Evolutionary conservation across 495 filamentous ascomycete genomes (phyloP), one percentile per base, ranked within the genome.

Genomic region (Bacidia rubella): DNA sequence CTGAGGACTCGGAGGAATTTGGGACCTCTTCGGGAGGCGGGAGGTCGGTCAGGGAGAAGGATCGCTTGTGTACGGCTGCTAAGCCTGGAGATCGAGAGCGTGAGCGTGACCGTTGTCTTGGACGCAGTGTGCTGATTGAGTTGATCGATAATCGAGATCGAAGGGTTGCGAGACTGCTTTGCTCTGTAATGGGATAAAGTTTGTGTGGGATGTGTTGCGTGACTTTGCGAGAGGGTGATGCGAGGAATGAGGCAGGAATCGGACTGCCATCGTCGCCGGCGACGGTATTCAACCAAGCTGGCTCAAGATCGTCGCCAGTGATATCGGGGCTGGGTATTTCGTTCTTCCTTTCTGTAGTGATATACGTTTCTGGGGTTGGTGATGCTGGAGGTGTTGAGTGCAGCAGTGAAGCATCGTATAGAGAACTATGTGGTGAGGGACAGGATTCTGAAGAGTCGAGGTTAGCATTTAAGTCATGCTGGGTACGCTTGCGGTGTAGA

Each of bases 391-490:
- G 63, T 22, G 58, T 60, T 41, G 60, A 60, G 49, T 62, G 54
- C 47, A 58, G 49, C n/a, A 56, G 27, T n/a, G 54, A 49, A 4
- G 74, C 74, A 60, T 73, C 68, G 55, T 64, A 74, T 11, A 75
- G 70, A 3, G 62, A 68, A 44, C 57, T 63, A 45, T 72, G 70
- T 26, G 68, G 63, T 51, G 69, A 74, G 11, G 62, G 65, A 29
- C 54, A 55, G 39, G 62, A 63, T 41, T 65, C 64, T 0, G 61
- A 68, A 2, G 68, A 73, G 26, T 61, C 60, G n/a, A 61, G 47
- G 39, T 65, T 49, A 24, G 56, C 41, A 21, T 55, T 53, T 29
- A 59, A 60, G 12, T 54, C 48, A 25, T 56, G 54, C 22, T 26
- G 42, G 9, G 53, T 57, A 45, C 23, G 57, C 57, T 56, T 60